A percentile compares a stretch with the other conserved stretches of the same genome.
These are phyloP conservation scores for Kappamyces sp. DNA, from an alignment of 192 early-diverging fungal species.

Conservation along the genomic window DNA sequence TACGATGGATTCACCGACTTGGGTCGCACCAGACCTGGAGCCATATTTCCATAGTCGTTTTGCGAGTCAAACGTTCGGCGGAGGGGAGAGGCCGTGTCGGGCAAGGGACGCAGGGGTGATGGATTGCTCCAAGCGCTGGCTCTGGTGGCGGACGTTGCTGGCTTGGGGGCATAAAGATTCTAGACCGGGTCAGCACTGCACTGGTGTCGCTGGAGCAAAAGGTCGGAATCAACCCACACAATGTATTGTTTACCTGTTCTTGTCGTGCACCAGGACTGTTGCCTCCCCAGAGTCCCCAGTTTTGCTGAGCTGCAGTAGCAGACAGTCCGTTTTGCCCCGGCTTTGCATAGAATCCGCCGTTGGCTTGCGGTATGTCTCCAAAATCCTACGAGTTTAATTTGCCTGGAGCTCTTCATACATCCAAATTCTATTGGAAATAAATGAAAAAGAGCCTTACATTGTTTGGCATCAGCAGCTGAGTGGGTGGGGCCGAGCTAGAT, in stretches of 20 bases:
- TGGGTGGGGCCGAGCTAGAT: conserved; percentile 71
- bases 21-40: conserved; percentile 28
- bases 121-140: conserved; percentile 9
- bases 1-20: conserved; percentile 28
- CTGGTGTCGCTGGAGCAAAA: too few relatives aligned
- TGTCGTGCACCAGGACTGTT: too few relatives aligned
- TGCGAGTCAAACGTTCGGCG: conserved; percentile 15
- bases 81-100: background rate
- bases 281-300: background rate
- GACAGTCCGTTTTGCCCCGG: background rate
- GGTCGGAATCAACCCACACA: too few relatives aligned
- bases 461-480: conserved; percentile 54
- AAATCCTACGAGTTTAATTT: conserved; percentile 20
- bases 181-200: too few relatives aligned
- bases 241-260: too few relatives aligned
- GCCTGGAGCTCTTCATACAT: conserved; percentile 9
- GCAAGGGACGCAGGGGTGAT: background rate
- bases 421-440: conserved; percentile 14
- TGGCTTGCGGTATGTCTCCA: conserved; percentile 16
- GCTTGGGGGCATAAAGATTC: too few relatives aligned
- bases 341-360: background rate
- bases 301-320: background rate
- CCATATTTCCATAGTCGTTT: conserved; percentile 23
- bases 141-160: conserved; percentile 16
- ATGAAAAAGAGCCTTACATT: conserved; percentile 10